Base-by-base conservation (phyloP, 306 rosid species). In the Corylus heterophylla region DNA sequence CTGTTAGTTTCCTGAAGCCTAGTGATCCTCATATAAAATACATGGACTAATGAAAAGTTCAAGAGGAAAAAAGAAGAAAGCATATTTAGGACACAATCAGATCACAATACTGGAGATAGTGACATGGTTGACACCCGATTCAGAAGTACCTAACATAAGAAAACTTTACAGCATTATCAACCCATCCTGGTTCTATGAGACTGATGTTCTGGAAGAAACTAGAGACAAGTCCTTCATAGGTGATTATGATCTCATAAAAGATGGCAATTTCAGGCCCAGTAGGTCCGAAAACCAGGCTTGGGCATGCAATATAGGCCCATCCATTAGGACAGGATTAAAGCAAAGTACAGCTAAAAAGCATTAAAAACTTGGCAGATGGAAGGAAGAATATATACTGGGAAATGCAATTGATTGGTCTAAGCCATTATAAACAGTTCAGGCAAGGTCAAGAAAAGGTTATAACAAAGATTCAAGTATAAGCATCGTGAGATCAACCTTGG, bases 261-360 rank as follows among this genome's bases (percentile, higher is more conserved):
- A 66, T 35, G 42, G 81, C 61, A 45, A 76, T 76, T 76, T 13
- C 66, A 70, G 69, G 78, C 47, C 18, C 74, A 71, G 55, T n/a
- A 54, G 78, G 17, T 71, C 29, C 0, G 25, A 59, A 59, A 59
- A n/a, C 11, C 66, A 22, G 11, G 17, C 66, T 17, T 59, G 66
- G 37, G 14, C 6, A 59, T 22, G 66, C 35, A 10, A 22, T 7
- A 59, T 25, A 39, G 27, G 51, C 50, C 29, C 27, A 18, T 11
- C 29, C 50, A 18, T 11, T 45, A 42, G 7, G 44, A 9, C 3
- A n/a, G 56, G 22, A 75, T 37, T 49, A 49, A 48, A 71, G 54
- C 45, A 76, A 59, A 42, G 63, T 58, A 22, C 8, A 54, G 71
- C 75, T 77, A 27, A 67, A 80, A 67, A 80, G 73, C 47, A 80